These are phyloP conservation scores for Xylariales sp. DNA, from an alignment of 2,329 filamentous ascomycete genomes.

Conservation along the genomic window DNA sequence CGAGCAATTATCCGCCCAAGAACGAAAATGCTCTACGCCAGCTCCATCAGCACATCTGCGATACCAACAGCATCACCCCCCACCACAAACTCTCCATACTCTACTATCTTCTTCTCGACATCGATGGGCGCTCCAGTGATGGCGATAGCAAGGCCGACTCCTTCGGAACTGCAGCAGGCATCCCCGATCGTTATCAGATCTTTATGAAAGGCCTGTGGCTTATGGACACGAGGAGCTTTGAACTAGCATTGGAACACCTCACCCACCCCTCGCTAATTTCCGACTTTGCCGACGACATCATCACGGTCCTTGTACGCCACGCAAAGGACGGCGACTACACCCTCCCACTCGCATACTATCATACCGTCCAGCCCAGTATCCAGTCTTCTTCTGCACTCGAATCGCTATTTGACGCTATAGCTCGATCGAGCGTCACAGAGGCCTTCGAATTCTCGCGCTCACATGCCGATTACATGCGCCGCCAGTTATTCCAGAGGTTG, in stretches of 20 bases:
- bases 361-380: constrained; percentile 79
- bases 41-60: constrained; percentile 77
- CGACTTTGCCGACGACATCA: constrained; percentile 86
- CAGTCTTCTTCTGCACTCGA: constrained; percentile 70
- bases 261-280: constrained; percentile 82
- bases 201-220: constrained; percentile 87
- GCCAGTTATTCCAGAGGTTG: constrained; percentile 74
- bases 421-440: constrained; percentile 74
- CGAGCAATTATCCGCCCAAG: constrained; percentile 79
- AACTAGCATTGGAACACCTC: constrained; percentile 77
- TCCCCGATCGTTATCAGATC: constrained; percentile 81
- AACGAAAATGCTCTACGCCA: constrained; percentile 74
- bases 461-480: constrained; percentile 70
- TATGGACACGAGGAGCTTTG: constrained; percentile 78
- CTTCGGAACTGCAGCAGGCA: constrained; percentile 72
- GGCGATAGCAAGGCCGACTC: constrained; percentile 55
- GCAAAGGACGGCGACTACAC: constrained; percentile 69
- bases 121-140: constrained; percentile 61
- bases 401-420: constrained; percentile 76
- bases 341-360: constrained; percentile 81
- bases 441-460: constrained; percentile 79
- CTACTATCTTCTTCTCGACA: constrained; percentile 85
- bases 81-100: constrained; percentile 86
- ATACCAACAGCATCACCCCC: constrained; percentile 68
- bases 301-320: constrained; percentile 73